phyloP scores from a whole-genome alignment of 2,329 filamentous ascomycete species.

The Trichoderma citrinoviride region DNA sequence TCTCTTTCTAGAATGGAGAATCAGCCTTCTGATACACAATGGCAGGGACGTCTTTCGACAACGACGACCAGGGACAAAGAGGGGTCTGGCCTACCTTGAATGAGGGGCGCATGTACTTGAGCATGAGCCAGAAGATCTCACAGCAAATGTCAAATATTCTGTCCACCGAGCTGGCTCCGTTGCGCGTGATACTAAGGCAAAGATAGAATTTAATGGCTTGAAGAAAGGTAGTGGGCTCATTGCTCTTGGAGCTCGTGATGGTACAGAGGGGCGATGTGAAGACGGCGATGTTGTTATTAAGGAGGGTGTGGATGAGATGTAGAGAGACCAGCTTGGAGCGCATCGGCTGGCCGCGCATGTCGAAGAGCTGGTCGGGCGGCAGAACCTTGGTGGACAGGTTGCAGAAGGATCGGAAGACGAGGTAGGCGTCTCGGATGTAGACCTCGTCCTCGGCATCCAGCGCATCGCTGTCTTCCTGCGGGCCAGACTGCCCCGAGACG shows the following conservation, averaged over 20 bases:
- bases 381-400: constrained; percentile 93
- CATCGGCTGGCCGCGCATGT: constrained; percentile 93
- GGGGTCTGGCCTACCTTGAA: constrained; percentile 67
- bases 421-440: constrained; percentile 93
- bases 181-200: constrained; percentile 89
- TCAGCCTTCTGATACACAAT: constrained; percentile 28
- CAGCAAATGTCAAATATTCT: constrained; percentile 92
- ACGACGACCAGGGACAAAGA: not conserved
- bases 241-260: constrained; percentile 86
- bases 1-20: constrained; percentile 68
- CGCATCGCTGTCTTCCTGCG: constrained; percentile 57
- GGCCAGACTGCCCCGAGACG: constrained; percentile 52
- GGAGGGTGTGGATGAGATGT: constrained; percentile 89
- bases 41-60: not conserved
- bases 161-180: constrained; percentile 89
- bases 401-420: constrained; percentile 96
- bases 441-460: constrained; percentile 83
- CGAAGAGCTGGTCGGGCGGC: constrained; percentile 85
- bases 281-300: constrained; percentile 89
- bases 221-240: constrained; percentile 83
- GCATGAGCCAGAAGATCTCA: constrained; percentile 97
- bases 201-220: constrained; percentile 97
- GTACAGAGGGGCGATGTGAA: constrained; percentile 91
- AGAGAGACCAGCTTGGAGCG: constrained; percentile 93
- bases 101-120: constrained; percentile 87